A percentile compares a stretch with the other conserved stretches of the same genome.
These are phyloP conservation scores for Penicillium tannophilum DNA, from an alignment of 495 filamentous ascomycete species.

Conservation along the genomic window DNA sequence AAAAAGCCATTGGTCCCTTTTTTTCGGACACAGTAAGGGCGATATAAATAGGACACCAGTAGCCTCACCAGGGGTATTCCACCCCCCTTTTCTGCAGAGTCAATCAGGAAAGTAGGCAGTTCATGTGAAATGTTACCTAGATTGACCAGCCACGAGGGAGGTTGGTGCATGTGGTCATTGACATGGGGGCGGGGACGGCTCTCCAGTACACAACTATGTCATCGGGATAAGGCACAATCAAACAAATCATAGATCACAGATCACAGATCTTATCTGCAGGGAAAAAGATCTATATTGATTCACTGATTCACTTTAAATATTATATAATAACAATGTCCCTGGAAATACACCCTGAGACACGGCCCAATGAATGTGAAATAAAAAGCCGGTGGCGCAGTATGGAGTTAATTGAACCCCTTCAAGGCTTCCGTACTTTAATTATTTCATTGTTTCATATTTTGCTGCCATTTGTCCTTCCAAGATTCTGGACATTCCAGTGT, in stretches of 20 bases:
- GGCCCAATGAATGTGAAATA: constrained; percentile 15
- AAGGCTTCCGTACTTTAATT: constrained; percentile 16
- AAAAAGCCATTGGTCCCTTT: background rate
- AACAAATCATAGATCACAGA: background rate
- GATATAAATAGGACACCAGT: background rate
- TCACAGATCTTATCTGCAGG: background rate
- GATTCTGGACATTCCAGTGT: background rate
- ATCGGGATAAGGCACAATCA: background rate
- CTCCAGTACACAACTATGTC: background rate
- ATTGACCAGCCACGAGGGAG: background rate
- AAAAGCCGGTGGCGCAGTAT: constrained; percentile 26
- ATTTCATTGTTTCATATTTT: constrained; percentile 2
- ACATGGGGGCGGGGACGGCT: background rate
- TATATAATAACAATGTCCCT: background rate
- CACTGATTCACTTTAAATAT: background rate
- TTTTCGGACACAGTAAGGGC: background rate
- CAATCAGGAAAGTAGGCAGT: no score
- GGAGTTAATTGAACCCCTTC: constrained; percentile 26
- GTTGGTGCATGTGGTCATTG: constrained; percentile 1
- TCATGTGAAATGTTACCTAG: no score
- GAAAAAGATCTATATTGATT: background rate
- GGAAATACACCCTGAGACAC: constrained; percentile 16
- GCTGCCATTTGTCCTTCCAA: background rate
- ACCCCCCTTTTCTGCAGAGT: background rate
- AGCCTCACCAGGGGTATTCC: background rate